phyloP scores from a whole-genome alignment of 192 early-diverging fungal genomes.

The Fimicolochytrium jonesii region DNA sequence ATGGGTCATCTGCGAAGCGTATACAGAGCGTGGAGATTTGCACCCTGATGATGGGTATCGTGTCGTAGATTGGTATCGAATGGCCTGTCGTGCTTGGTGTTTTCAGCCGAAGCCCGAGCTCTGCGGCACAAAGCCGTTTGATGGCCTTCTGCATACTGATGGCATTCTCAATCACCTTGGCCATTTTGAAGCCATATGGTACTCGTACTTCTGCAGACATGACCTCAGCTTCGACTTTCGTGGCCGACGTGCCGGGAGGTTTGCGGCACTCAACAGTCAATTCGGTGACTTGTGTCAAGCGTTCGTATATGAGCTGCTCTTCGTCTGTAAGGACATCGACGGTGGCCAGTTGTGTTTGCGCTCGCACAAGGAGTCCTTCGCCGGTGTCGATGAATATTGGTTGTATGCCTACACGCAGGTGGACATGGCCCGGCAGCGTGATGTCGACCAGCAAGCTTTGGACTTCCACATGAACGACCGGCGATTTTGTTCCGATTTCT shows the following conservation, averaged over 20 bases:
- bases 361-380: neutral
- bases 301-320: neutral
- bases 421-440: conserved; percentile 12
- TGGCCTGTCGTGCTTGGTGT: neutral
- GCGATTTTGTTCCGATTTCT: neutral
- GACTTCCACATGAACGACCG: neutral
- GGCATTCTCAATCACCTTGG: conserved; percentile 35
- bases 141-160: conserved; percentile 39
- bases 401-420: neutral
- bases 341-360: neutral
- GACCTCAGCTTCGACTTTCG: neutral
- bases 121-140: conserved; percentile 27
- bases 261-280: neutral
- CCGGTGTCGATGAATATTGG: too few relatives aligned
- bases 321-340: conserved; percentile 1
- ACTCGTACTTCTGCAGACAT: neutral
- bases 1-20: conserved; percentile 35
- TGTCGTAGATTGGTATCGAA: neutral
- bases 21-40: conserved; percentile 20
- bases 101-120: conserved; percentile 23
- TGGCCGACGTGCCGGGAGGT: too few relatives aligned
- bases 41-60: conserved; percentile 25
- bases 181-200: conserved; percentile 33
- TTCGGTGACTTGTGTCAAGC: neutral
- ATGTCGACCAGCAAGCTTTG: neutral